Evolutionary conservation across 129 eudicot species (phyloP), one percentile per base, ranked within the genome.

Genomic region (Helianthus tuberosus): DNA sequence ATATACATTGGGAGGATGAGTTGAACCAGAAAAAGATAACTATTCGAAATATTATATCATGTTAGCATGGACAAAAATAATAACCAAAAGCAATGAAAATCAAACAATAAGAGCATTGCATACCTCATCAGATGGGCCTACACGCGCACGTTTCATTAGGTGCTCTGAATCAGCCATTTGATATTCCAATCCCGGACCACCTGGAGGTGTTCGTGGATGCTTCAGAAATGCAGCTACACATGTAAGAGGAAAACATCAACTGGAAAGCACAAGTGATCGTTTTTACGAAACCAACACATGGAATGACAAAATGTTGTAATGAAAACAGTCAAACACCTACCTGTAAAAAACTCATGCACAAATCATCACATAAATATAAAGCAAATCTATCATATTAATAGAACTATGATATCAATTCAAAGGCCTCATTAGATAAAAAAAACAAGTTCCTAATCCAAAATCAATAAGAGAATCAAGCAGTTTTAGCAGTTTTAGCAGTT

Each of bases 81-180:
- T 39, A 51, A 36, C 23, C 61, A 48, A 49, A 39, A 43, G n/a
- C 14, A 51, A 0, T 3, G 3, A 16, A 11, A 39, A 50, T 49
- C 12, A 66, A 64, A 48, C 6, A 75, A 58, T 47, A 72, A 44
- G n/a, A 75, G 27, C 70, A 53, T 25, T 5, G 54, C 43, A 71
- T 65, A 91, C 97, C 88, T 91, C 97, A 78, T 91, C 97, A 64
- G 97, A 82, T 69, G 86, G 89, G 64, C 97, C 96, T 43, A 84
- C 70, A 27, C 95, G 91, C 49, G 79, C 78, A 12, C 97, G 93
- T 77, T 91, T 91, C 92, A 91, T 83, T 66, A 88, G 65, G 73
- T 91, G 91, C 74, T 91, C 97, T 8, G 97, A 86, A 68, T 91
- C 97, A 74, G 88, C 90, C 78, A 86, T 91, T 80, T 86, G 97